These are phyloP conservation scores for Chlorella ohadii DNA, from an alignment of 139 green algal genomes.

Conservation along the genomic window DNA sequence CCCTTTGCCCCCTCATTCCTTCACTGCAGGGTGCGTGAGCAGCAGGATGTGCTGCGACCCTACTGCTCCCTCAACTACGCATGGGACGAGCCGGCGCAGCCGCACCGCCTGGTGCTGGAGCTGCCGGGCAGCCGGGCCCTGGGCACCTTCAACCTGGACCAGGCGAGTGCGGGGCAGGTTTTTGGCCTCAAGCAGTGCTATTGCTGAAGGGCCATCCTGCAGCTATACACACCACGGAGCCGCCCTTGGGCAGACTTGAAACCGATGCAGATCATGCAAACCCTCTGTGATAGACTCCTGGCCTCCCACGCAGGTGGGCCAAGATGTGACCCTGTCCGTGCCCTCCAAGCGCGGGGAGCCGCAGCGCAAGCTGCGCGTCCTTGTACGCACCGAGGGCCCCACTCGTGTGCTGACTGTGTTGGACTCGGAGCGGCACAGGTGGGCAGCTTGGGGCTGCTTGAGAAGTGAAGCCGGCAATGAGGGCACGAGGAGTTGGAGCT, in stretches of 20 bases:
- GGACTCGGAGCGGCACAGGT: slow-evolving; percentile 35
- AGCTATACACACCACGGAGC: too few relatives aligned
- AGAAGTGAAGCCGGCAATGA: too few relatives aligned
- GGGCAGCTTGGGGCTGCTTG: neutral
- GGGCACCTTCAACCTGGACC: slow-evolving; percentile 70
- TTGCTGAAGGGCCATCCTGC: too few relatives aligned
- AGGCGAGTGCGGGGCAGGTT: slow-evolving; percentile 36
- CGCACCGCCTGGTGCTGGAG: slow-evolving; percentile 71
- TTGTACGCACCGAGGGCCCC: slow-evolving; percentile 71
- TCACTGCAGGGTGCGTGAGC: slow-evolving; percentile 39
- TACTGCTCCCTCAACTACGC: slow-evolving; percentile 85
- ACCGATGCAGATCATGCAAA: too few relatives aligned
- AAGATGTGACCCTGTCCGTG: slow-evolving; percentile 21
- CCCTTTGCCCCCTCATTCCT: too few relatives aligned
- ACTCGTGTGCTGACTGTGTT: slow-evolving; percentile 73
- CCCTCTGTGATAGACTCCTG: too few relatives aligned
- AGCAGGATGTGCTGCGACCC: slow-evolving; percentile 83
- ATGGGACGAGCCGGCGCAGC: slow-evolving; percentile 83
- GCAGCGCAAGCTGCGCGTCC: slow-evolving; percentile 47
- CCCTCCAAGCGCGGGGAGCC: slow-evolving; percentile 11
- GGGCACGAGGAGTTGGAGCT: too few relatives aligned
- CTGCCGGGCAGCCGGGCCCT: slow-evolving; percentile 66
- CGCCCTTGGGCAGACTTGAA: too few relatives aligned
- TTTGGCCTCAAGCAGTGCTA: neutral
- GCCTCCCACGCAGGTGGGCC: slow-evolving; percentile 56